phyloP scores from a whole-genome alignment of 202 grass and related monocot species.

The Setaria italica region DNA sequence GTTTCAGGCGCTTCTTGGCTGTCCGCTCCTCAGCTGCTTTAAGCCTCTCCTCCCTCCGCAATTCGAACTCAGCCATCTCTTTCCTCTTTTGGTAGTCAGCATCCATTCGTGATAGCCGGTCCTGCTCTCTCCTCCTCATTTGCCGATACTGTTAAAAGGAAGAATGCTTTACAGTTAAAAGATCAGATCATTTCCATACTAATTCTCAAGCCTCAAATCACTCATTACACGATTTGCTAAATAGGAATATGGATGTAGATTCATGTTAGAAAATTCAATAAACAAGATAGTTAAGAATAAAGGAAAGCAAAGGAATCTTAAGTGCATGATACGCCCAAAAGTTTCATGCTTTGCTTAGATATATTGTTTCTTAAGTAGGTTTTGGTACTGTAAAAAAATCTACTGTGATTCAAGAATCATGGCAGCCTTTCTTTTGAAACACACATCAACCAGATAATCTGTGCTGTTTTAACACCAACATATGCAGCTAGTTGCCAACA shows the following conservation, averaged over 20 bases:
- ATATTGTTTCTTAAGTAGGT: neutral
- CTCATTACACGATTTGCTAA: neutral
- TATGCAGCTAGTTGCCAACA: neutral
- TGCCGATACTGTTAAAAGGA: conserved; percentile 82
- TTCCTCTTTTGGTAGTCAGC: conserved; percentile 80
- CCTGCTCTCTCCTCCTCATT: conserved; percentile 96
- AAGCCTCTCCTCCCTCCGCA: conserved; percentile 87
- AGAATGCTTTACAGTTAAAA: conserved; percentile 9
- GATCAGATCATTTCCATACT: neutral
- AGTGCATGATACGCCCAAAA: neutral
- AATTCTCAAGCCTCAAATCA: conserved; percentile 15
- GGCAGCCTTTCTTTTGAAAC: neutral
- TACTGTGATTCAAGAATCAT: neutral
- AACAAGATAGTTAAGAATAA: conserved; percentile 32
- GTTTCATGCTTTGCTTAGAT: neutral
- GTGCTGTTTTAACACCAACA: conserved; percentile 4
- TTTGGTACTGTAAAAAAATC: neutral
- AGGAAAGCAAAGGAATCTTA: neutral
- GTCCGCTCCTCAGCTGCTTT: conserved; percentile 47
- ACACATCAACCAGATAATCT: neutral
- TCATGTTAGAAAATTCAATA: neutral
- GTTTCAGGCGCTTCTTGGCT: conserved; percentile 23
- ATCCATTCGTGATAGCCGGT: conserved; percentile 76
- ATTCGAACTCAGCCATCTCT: conserved; percentile 71
- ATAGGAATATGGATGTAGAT: neutral